phyloP scores from a whole-genome alignment of 1,139 yeast species.

The Protomyces pachydermus region DNA sequence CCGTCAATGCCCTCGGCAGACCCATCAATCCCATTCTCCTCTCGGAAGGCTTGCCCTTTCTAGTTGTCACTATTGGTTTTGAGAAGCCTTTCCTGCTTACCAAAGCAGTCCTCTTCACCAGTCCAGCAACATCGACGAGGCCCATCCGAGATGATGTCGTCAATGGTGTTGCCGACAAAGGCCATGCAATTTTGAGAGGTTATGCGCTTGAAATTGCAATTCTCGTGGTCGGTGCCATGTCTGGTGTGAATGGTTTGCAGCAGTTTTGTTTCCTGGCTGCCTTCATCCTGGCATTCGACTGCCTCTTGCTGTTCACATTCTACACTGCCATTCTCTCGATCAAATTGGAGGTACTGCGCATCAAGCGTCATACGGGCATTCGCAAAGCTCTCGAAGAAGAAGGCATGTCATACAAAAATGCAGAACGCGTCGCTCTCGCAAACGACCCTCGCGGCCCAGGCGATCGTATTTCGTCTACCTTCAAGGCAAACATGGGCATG shows the following conservation, averaged over 20 bases:
- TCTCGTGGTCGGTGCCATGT: conserved; percentile 65
- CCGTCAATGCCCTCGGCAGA: conserved; percentile 48
- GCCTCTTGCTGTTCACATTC: conserved; percentile 72
- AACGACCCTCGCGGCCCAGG: conserved; percentile 27
- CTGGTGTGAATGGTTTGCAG: conserved; percentile 58
- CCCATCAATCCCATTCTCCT: conserved; percentile 67
- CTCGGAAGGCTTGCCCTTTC: conserved; percentile 89
- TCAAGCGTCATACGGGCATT: conserved; percentile 76
- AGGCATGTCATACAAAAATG: conserved; percentile 71
- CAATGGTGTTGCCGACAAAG: conserved; percentile 57
- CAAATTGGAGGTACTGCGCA: conserved; percentile 83
- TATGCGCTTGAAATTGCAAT: conserved; percentile 72
- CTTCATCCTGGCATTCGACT: conserved; percentile 66
- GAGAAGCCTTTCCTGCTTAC: conserved; percentile 80
- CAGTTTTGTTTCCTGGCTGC: conserved; percentile 80
- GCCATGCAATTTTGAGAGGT: conserved; percentile 71
- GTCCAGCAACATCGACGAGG: conserved; percentile 37
- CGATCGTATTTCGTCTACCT: conserved; percentile 14
- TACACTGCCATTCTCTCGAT: conserved; percentile 79
- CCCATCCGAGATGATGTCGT: conserved; percentile 41
- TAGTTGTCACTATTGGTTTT: conserved; percentile 89
- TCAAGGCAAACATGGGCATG: conserved; percentile 25
- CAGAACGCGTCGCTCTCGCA: conserved; percentile 51
- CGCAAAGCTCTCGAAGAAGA: conserved; percentile 88
- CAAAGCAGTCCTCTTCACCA: conserved; percentile 52